Base-by-base conservation (phyloP, 768 basidiomycete genomes). In the Macrolepiota albuminosa region DNA sequence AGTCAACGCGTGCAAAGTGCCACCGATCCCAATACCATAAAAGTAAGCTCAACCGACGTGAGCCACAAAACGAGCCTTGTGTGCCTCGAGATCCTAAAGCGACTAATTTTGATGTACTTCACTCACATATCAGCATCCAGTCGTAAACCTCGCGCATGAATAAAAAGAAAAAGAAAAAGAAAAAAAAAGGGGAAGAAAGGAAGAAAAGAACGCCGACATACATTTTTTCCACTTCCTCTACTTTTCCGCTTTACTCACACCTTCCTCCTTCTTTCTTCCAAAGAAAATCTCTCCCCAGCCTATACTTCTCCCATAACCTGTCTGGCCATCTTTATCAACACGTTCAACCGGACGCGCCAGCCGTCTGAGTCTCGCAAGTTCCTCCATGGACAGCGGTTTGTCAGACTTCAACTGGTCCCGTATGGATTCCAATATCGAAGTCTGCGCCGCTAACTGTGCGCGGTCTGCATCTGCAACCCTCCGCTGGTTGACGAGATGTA, bases 361-460 rank as follows among this genome's bases (percentile, higher is more conserved):
- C 55, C 75, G 79, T 66, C 78, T 79, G 56, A 89, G 70, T 59
- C 81, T 74, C 45, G 73, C 77, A 29, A 88, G 71, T 64, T 89
- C 87, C 37, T 74, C 79, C 63, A 73, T 71, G 3, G 80, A 72
- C 52, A 84, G 67, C 39, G 72, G 64, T 56, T 75, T 76, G 54
- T 77, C 76, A 1, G 81, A 76, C 39, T 77, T 76, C 51, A 89
- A 71, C 60, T 83, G 83, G 29, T 76, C 72, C 7, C 76, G 76
- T 56, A 89, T 78, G 54, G 83, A 82, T 58, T 84, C 79, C 58
- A 91, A 76, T 62, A 91, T 82, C 24, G 86, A 83, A 42, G 83
- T 75, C 59, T 82, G 86, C 5, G 88, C 86, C 54, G 78, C 70
- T 46, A 80, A 67, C 29, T 81, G 81, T 16, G 82, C 76, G 46